Evolutionary conservation across 2,329 filamentous ascomycete genomes (phyloP), one percentile per base, ranked within the genome.

Genomic region (Fusarium azukiicola): DNA sequence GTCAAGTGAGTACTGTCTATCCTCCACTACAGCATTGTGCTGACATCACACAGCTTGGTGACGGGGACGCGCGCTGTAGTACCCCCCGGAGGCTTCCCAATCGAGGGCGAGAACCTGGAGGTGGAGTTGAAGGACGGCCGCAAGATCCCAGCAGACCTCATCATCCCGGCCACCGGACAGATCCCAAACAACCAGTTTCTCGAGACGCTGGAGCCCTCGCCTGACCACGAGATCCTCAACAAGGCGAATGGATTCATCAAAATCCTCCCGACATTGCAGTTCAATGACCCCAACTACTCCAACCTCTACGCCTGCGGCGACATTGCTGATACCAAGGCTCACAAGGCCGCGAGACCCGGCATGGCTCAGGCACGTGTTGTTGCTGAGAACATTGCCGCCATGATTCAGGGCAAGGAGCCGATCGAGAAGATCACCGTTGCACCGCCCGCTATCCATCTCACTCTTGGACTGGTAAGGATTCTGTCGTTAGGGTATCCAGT

Each of bases 111-210:
- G 0, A 49, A 23, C 5, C 79, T 81, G 3, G 75, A 81, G n/a
- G 67, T 83, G 0, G 76, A 80, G 19, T 52, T 83, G 12, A 77
- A 81, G 19, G 79, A 83, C 5, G 80, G 81, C 1, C 68, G 76
- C 23, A 83, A 76, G 23, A 54, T 83, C 38, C 32, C 71, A 4
- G 70, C 81, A 27, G 77, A 83, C 4, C 73, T 83, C 7, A 74
- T 83, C 42, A 82, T 83, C 12, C 75, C 78, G 0, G 81, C 81
- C 21, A 83, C 81, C 0, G 81, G 81, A 4, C 81, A 83, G 47
- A 80, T 78, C 2, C 81, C 81, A 4, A 83, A 83, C n/a, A 83
- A 81, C 44, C 80, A 83, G 19, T 83, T 83, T 27, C 56, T 83
- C 2, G 49, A 78, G 3, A 63, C 56, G 12, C 54, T 83, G 1